Conservation (phyloP, 148 eudicot genomes). For the Camellia sinensis region DNA sequence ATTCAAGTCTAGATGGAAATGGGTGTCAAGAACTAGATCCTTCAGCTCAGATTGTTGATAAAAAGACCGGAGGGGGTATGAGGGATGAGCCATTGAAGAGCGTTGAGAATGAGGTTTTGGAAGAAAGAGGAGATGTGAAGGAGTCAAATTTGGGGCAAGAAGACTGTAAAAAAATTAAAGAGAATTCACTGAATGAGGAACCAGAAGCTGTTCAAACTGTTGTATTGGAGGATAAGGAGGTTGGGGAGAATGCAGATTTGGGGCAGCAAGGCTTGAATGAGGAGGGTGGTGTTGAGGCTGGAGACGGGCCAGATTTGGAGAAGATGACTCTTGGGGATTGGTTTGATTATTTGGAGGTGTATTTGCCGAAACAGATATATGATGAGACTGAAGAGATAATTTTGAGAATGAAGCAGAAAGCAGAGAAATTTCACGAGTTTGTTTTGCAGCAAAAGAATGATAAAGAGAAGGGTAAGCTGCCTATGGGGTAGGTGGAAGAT, state of each 20-base stretch:
- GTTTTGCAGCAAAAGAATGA: conserved; percentile 44
- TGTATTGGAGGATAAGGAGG: conserved; percentile 19
- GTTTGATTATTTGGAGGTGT: conserved; percentile 60
- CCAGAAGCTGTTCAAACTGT: conserved; percentile 2
- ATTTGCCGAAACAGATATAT: conserved; percentile 55
- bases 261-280: background rate
- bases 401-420: conserved; percentile 46
- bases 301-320: conserved; percentile 40
- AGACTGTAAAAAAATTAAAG: conserved; percentile 11
- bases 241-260: conserved; percentile 1
- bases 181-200: background rate
- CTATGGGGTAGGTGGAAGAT: conserved; percentile 18
- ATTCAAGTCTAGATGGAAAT: conserved; percentile 7
- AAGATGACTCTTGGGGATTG: conserved; percentile 76
- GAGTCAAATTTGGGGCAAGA: conserved; percentile 16
- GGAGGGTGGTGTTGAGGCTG: conserved; percentile 19
- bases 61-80: conserved; percentile 23
- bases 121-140: conserved; percentile 1
- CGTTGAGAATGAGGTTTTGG: conserved; percentile 12
- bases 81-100: conserved; percentile 24
- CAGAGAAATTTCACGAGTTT: conserved; percentile 51
- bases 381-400: conserved; percentile 52
- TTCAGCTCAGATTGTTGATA: conserved; percentile 22
- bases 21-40: conserved; percentile 17
- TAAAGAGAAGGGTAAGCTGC: conserved; percentile 27